Base-by-base conservation (phyloP, 108 stramenopile species). In the Conticribra weissflogii region DNA sequence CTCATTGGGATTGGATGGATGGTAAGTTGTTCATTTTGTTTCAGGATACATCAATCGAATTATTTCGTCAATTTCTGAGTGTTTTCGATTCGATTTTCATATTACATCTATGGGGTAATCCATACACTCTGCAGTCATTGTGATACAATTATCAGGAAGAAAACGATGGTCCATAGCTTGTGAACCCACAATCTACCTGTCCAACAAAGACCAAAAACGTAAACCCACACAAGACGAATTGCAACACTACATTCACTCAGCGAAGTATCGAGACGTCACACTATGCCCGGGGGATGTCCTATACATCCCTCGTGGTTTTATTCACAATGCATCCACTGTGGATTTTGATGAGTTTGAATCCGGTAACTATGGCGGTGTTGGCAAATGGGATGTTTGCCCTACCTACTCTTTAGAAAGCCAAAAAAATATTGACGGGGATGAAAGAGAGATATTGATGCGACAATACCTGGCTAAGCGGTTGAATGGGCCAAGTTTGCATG, bases 1-100 rank as follows among this genome's bases (percentile, higher is more conserved):
- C 59, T 30, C 74, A 76, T 46, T 76, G 67, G 68, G 74, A 76
- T 21, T 76, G 74, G 74, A 76, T 76, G 74, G 74, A 76, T 54
- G 66, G 66, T 67, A 16, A 67, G 66, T 67, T 65, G 2, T 5
- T 57, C 9, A n/a, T n/a, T n/a, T n/a, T n/a, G n/a, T n/a, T n/a
- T n/a, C n/a, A n/a, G n/a, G n/a, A n/a, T n/a, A n/a, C n/a, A n/a
- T n/a, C n/a, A n/a, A n/a, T n/a, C n/a, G n/a, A n/a, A n/a, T n/a
- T n/a, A n/a, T n/a, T n/a, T n/a, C n/a, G n/a, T n/a, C n/a, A n/a
- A n/a, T n/a, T n/a, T n/a, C n/a, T n/a, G n/a, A n/a, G n/a, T n/a
- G n/a, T n/a, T n/a, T n/a, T n/a, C 16, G 7, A 18, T 7, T 53
- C 21, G 51, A 53, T 53, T 53, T 7, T 18, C 7, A 53, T 16